These are phyloP conservation scores for Monosiga brevicollis DNA, from an alignment of 78 protist genomes.

Conservation along the genomic window DNA sequence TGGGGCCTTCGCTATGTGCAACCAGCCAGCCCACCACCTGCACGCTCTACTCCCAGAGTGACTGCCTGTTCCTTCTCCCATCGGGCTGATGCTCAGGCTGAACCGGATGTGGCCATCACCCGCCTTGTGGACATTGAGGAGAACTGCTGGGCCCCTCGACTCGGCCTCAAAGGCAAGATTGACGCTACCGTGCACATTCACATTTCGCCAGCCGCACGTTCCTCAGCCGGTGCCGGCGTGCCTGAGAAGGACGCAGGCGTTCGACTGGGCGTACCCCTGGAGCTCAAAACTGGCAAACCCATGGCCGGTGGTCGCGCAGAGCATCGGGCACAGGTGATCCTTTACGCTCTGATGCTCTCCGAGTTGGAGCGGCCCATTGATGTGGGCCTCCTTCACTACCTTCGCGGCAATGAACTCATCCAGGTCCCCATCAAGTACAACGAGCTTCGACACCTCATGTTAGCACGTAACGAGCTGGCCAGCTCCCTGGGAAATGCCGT, in stretches of 20 bases:
- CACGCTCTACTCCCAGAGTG: too few relatives aligned
- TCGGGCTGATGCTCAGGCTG: too few relatives aligned
- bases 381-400: conserved; percentile 24
- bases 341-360: conserved; percentile 28
- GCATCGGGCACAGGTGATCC: conserved; percentile 29
- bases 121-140: conserved; percentile 23
- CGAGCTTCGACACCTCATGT: neutral
- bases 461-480: conserved; percentile 13
- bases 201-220: too few relatives aligned
- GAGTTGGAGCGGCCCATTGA: conserved; percentile 2
- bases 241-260: too few relatives aligned
- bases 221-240: too few relatives aligned
- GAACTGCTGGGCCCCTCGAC: conserved; percentile 20
- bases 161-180: conserved; percentile 36
- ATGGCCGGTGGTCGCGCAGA: neutral
- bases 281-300: conserved; percentile 28
- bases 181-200: conserved; percentile 21
- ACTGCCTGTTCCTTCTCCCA: too few relatives aligned
- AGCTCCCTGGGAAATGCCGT: neutral
- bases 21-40: neutral
- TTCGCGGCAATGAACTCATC: neutral
- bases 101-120: neutral
- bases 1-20: neutral
- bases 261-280: conserved; percentile 28
- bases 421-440: neutral